Percentiles rank a stretch among this genome's conserved stretches.
Evolutionary conservation across 2,329 filamentous ascomycete genomes (phyloP).

Genomic region (Colletotrichum sp.): DNA sequence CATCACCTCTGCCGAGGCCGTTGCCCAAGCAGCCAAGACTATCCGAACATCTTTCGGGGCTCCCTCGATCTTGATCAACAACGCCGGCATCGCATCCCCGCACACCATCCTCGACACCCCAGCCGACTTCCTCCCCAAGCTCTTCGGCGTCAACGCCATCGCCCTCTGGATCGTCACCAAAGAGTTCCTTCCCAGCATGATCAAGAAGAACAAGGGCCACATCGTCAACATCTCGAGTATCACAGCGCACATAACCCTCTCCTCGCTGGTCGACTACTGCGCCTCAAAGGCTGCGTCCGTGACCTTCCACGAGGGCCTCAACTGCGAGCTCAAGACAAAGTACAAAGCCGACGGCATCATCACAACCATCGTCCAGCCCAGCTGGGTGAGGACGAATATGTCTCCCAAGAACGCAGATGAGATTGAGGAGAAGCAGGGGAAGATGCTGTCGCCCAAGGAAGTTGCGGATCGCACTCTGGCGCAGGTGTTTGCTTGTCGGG

Average conservation of each 20-base stretch:
- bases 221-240: conserved; percentile 64
- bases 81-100: conserved; percentile 58
- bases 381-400: background rate
- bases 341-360: conserved; percentile 60
- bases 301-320: conserved; percentile 62
- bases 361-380: conserved; percentile 50
- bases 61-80: conserved; percentile 66
- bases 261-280: conserved; percentile 63
- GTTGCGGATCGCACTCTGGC: background rate
- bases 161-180: conserved; percentile 62
- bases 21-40: background rate
- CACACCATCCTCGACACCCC: conserved; percentile 55
- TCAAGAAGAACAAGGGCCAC: conserved; percentile 63
- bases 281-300: conserved; percentile 62
- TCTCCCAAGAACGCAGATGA: background rate
- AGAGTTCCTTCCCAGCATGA: conserved; percentile 63
- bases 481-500: background rate
- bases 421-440: background rate
- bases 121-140: conserved; percentile 53
- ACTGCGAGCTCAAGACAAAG: conserved; percentile 48
- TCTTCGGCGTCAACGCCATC: conserved; percentile 64
- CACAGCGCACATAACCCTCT: conserved; percentile 56
- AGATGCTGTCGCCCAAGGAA: background rate
- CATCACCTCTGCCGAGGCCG: background rate
- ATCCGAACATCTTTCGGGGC: conserved; percentile 20